Evolutionary conservation across 2,329 filamentous ascomycete genomes (phyloP), one percentile per base, ranked within the genome.

Genomic region (Colletotrichum echinochloae): DNA sequence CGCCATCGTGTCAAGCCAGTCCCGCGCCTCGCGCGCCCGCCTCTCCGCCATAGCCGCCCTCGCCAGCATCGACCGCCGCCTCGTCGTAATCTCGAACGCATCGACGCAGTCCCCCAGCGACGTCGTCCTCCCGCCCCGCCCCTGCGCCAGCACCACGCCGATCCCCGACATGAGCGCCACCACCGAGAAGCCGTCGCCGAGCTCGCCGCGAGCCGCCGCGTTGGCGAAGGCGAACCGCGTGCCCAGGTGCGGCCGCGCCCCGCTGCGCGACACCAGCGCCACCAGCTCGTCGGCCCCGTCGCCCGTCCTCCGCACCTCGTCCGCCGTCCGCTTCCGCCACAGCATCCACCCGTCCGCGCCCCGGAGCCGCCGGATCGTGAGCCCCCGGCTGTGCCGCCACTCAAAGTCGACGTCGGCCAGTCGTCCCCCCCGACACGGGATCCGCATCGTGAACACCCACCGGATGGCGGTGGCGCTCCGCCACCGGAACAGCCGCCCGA

Each of bases 121-220:
- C 14, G 20, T 37, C n/a, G n/a, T n/a, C n/a, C n/a, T n/a, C n/a
- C n/a, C n/a, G n/a, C n/a, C n/a, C n/a, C n/a, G n/a, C n/a, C 12
- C 16, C 18, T 49, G 20, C 30, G 44, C 59, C 59, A 61, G 5
- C n/a, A 61, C 5, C 20, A 61, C 48, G 46, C 59, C 59, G 16
- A 61, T 61, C 16, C 59, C 59, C 7, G 59, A 61, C 59, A 61
- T 61, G 33, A 61, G 28, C n/a, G 46, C 59, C 46, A 61, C 59
- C n/a, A 61, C n/a, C n/a, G 59, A 26, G 8, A 61, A 61, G 12
- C 26, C 16, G 44, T 61, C 46, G 4, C 48, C 44, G 12, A 49
- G 49, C 5, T 49, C 46, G 5, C 44, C n/a, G 0, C 23, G 16
- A 8, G 59, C 46, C n/a, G 59, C 59, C 1, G 59, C 35, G 5